These are phyloP conservation scores for Brassica balearica DNA, from an alignment of 441 rosid species.

Conservation along the genomic window DNA sequence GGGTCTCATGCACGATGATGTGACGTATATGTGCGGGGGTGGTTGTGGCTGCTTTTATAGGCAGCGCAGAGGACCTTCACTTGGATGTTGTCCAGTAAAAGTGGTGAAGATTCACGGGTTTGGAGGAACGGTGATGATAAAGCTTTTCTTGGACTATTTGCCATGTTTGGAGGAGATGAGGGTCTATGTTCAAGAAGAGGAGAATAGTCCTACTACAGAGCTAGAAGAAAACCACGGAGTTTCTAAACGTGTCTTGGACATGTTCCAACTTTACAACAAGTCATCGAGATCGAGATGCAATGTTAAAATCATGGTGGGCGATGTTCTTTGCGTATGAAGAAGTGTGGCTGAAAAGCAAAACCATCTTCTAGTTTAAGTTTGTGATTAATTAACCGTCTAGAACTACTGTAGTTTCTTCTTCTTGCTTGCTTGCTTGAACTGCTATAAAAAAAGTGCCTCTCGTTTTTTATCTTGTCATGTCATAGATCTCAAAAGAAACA, in stretches of 20 bases:
- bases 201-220: neutral
- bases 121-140: neutral
- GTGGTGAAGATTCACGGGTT: slow-evolving; percentile 17
- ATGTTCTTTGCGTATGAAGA: neutral
- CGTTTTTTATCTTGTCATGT: too few species aligned
- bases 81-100: slow-evolving; percentile 8
- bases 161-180: slow-evolving; percentile 20
- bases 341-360: neutral
- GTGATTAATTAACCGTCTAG: neutral
- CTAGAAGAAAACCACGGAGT: neutral
- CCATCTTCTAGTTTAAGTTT: neutral
- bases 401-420: too few species aligned
- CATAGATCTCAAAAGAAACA: too few species aligned
- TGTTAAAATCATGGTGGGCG: neutral
- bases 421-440: too few species aligned
- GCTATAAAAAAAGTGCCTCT: too few species aligned
- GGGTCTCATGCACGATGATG: slow-evolving; percentile 23
- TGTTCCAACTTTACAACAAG: neutral
- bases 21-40: slow-evolving; percentile 22
- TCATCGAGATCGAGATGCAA: neutral
- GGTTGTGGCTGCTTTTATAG: slow-evolving; percentile 16
- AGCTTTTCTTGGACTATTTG: slow-evolving; percentile 30
- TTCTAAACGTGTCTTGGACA: neutral
- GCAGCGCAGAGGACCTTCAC: slow-evolving; percentile 9
- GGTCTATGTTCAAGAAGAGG: slow-evolving; percentile 8